Percentiles rank a stretch among this genome's conserved stretches.
phyloP scores from a whole-genome alignment of 1,284 basidiomycete genomes.

The Puccinia hordei region DNA sequence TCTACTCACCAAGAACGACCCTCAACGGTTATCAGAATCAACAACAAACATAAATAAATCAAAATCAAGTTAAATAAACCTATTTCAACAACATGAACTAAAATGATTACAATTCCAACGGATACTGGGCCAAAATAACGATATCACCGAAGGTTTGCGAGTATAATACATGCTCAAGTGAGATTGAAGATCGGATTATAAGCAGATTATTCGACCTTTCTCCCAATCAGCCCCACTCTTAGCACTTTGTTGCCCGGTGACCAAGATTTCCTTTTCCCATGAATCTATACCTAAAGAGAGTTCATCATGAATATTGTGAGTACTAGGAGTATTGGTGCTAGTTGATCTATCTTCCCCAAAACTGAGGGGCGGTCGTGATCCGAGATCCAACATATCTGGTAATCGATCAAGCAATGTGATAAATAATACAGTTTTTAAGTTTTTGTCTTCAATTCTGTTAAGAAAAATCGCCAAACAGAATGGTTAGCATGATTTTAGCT shows the following conservation, averaged over 20 bases:
- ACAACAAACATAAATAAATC: conserved; percentile 13
- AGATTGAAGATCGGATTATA: neutral
- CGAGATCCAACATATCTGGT: conserved; percentile 57
- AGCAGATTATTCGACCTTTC: conserved; percentile 10
- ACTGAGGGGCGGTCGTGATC: conserved; percentile 53
- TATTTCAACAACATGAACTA: neutral
- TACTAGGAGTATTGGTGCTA: conserved; percentile 23
- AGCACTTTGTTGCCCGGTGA: conserved; percentile 14
- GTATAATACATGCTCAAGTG: too few species aligned
- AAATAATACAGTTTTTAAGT: conserved; percentile 53
- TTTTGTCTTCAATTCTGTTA: conserved; percentile 55
- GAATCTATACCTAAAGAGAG: conserved; percentile 56
- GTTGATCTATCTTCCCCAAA: conserved; percentile 53
- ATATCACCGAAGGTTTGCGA: too few species aligned
- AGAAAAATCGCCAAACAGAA: neutral
- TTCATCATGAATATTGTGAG: conserved; percentile 51
- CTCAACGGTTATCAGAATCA: neutral
- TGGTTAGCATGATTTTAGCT: neutral
- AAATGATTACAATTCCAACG: neutral
- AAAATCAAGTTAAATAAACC: conserved; percentile 1
- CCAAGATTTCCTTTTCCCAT: conserved; percentile 57
- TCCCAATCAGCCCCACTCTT: conserved; percentile 26
- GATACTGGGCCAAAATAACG: too few species aligned
- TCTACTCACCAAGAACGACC: neutral
- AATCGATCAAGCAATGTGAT: conserved; percentile 54